Percentiles rank a stretch among this genome's conserved stretches.
Conservation (phyloP, 495 filamentous ascomycete species). For the Xylaria bambusicola region DNA sequence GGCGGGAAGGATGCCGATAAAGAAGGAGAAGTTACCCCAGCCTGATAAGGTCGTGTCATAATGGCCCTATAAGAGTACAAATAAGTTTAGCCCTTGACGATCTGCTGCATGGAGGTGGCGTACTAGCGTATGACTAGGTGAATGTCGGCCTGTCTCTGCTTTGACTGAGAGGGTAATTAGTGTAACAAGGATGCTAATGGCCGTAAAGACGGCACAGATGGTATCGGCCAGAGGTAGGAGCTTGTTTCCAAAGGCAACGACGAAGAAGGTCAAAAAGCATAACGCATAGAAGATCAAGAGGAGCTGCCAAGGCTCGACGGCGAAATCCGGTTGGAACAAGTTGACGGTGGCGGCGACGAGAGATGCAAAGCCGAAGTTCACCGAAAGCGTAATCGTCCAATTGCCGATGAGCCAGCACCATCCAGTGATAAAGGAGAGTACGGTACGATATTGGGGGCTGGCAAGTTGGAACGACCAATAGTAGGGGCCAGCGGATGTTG, state of each 20-base stretch:
- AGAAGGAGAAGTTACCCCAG: conserved; percentile 55
- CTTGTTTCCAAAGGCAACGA: conserved; percentile 58
- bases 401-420: conserved; percentile 58
- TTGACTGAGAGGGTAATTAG: conserved; percentile 54
- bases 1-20: conserved; percentile 55
- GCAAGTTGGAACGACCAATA: conserved; percentile 62
- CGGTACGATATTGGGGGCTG: conserved; percentile 46
- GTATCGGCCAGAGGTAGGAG: conserved; percentile 57
- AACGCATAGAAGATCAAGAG: conserved; percentile 58
- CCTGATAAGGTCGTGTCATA: conserved; percentile 56
- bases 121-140: conserved; percentile 37
- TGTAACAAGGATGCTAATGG: conserved; percentile 32
- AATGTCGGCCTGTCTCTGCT: conserved; percentile 55
- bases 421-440: conserved; percentile 59
- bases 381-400: conserved; percentile 61
- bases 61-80: conserved; percentile 49
- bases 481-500: conserved; percentile 58
- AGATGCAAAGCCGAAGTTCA: conserved; percentile 57
- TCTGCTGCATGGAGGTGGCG: conserved; percentile 43
- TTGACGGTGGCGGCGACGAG: conserved; percentile 56
- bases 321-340: conserved; percentile 45
- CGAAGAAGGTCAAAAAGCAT: conserved; percentile 51
- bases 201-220: conserved; percentile 42
- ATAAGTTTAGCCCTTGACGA: conserved; percentile 37
- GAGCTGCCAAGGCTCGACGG: conserved; percentile 48